Evolutionary conservation across 176 grass and related monocot genomes (phyloP), one percentile per base, ranked within the genome.

Genomic region (Lolium multiflorum): DNA sequence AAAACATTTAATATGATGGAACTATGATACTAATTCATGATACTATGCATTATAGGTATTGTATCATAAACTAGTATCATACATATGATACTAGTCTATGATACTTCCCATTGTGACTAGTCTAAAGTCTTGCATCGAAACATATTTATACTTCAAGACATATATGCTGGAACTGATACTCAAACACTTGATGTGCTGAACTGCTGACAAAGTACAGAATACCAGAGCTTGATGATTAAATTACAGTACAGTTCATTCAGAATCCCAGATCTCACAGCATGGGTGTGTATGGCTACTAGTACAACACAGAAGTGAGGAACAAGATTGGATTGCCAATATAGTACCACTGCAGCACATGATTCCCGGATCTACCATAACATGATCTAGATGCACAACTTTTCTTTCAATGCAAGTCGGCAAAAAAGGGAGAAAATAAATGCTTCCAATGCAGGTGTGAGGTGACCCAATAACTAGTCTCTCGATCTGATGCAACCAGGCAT

Each of bases 301-400:
- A 63, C 60, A 26, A 26, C 24, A 63, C 60, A 63, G 1, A 74
- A 43, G 22, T 46, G 82, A 67, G 80, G 58, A 58, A 63, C 69
- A 44, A 26, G 10, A 60, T 69, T 52, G 38, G 50, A 9, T 70
- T 43, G 48, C 39, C 41, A 4, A 69, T 71, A 52, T 10, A 75
- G 74, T 55, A 76, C 31, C 2, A 35, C 48, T 3, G 25, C 16
- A 10, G 75, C 79, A 72, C 83, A 54, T 62, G 79, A 66, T 21
- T 69, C 54, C 54, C 2, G 52, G 69, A 82, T 86, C 71, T 52
- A 62, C 21, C 11, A 65, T 15, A 37, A 76, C 87, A 46, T 76
- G 70, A 21, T 66, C 68, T 38, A 35, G 78, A 71, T 81, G 78
- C 83, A 75, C 2, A 71, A 38, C 70, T 58, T 81, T 86, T 26